Base-by-base conservation (phyloP, 129 eudicot genomes). In the Ambrosia artemisiifolia region DNA sequence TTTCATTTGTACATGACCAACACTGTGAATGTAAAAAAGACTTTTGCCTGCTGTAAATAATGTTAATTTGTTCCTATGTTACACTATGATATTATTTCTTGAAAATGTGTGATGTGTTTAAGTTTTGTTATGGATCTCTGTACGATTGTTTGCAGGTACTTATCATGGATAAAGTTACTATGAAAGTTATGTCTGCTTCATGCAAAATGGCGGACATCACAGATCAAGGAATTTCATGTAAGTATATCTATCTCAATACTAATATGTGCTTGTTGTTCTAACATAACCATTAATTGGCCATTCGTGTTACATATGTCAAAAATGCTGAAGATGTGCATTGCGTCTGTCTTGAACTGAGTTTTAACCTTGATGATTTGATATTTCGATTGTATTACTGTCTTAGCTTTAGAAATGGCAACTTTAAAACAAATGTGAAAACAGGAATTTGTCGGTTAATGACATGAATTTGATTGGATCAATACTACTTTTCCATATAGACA, bases 141-240 rank as follows among this genome's bases (percentile, higher is more conserved):
- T 44, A 35, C 61, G 62, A 53, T 75, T 60, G 18, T 74, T 40
- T 63, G 32, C 81, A 91, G 99, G 96, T 95, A 63, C 85, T 95
- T 63, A 90, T 95, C 78, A 95, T 95, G 99, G 99, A 95, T 78
- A 95, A 80, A 82, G 89, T 95, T 56, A 95, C 99, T 10, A 83
- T 95, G 60, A 95, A 86, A 85, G 97, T 95, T 79, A 86, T 95
- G 96, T 88, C 97, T 30, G 63, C 56, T 60, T 80, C 99, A 68
- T 95, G 97, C 86, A 90, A 95, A 82, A 95, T 95, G 99, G 89
- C 97, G 66, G 99, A 95, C 75, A 90, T 95, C 79, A 90, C 97
- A 28, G 99, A 90, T 76, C 86, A 95, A 81, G 97, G 96, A 84
- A 81, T 95, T 82, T 95, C 99, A 80, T 78, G 99, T 90, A 81